Conservation (phyloP, 2,329 filamentous ascomycete species). For the Neonectria ditissima region DNA sequence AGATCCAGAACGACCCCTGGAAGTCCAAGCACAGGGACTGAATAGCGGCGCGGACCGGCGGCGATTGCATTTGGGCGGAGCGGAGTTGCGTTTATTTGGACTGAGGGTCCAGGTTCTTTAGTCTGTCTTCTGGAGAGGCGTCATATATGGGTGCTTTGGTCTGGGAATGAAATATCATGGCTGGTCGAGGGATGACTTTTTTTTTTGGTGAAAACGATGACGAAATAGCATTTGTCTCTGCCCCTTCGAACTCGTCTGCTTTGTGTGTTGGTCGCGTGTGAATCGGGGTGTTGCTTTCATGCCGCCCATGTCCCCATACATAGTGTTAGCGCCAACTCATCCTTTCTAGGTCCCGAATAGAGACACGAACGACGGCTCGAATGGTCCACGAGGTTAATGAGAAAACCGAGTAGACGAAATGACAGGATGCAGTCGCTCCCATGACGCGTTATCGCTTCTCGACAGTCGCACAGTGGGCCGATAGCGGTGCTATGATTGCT, state of each 20-base stretch:
- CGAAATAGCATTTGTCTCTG: slow-evolving; percentile 16
- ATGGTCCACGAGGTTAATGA: background rate
- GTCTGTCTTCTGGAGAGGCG: slow-evolving; percentile 39
- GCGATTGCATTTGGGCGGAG: slow-evolving; percentile 45
- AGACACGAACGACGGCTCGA: background rate
- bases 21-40: slow-evolving; percentile 27
- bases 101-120: slow-evolving; percentile 27
- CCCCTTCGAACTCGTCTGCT: background rate
- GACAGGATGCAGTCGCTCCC: background rate
- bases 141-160: slow-evolving; percentile 38
- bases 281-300: background rate
- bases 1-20: slow-evolving; percentile 22
- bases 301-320: background rate
- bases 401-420: background rate
- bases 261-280: background rate
- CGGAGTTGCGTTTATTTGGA: slow-evolving; percentile 43
- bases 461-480: background rate
- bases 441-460: background rate
- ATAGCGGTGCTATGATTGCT: background rate
- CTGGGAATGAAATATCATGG: slow-evolving; percentile 36
- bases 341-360: background rate
- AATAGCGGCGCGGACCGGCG: slow-evolving; percentile 36
- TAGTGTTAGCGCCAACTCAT: background rate
- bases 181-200: slow-evolving; percentile 16
- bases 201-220: slow-evolving; percentile 13